Evolutionary conservation across 2,329 filamentous ascomycete genomes (phyloP).

Genomic region (Neonectria neomacrospora): DNA sequence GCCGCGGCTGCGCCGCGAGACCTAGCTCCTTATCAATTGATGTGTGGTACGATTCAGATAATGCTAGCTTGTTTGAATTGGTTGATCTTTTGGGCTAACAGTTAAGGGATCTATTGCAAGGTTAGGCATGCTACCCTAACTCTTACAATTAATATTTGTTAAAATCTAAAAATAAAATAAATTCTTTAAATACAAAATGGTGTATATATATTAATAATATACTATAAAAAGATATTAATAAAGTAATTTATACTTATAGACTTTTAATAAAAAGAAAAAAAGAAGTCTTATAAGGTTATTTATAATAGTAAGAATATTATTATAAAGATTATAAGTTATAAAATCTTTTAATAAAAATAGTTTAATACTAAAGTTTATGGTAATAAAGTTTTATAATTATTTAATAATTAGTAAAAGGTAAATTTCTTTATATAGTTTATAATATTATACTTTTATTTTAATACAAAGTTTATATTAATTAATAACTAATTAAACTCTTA

Average conservation of each 20-base stretch:
- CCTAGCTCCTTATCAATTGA: too few relatives aligned
- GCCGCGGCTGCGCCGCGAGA: too few relatives aligned
- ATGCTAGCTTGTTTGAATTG: too few relatives aligned
- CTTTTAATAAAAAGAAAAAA: constrained; percentile 13
- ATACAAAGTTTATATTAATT: constrained; percentile 20
- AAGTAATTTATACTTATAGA: constrained; percentile 14
- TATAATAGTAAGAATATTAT: constrained; percentile 28
- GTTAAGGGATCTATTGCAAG: too few relatives aligned
- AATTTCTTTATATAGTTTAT: constrained; percentile 26
- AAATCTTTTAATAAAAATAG: constrained; percentile 21
- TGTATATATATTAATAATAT: constrained; percentile 19
- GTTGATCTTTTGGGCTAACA: too few relatives aligned
- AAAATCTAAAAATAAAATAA: constrained; percentile 21
- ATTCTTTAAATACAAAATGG: constrained; percentile 9
- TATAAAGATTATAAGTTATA: constrained; percentile 17
- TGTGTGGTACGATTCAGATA: too few relatives aligned
- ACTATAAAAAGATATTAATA: constrained; percentile 17
- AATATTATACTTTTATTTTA: not conserved
- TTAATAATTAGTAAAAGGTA: constrained; percentile 18
- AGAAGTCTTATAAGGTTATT: constrained; percentile 10
- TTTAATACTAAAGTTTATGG: constrained; percentile 26
- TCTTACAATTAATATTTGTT: constrained; percentile 23
- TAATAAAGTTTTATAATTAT: constrained; percentile 26
- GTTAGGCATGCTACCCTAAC: too few relatives aligned
- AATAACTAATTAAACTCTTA: constrained; percentile 12